Evolutionary conservation across 495 filamentous ascomycete genomes (phyloP), one percentile per base, ranked within the genome.

Genomic region (Sordaria brevicollis): DNA sequence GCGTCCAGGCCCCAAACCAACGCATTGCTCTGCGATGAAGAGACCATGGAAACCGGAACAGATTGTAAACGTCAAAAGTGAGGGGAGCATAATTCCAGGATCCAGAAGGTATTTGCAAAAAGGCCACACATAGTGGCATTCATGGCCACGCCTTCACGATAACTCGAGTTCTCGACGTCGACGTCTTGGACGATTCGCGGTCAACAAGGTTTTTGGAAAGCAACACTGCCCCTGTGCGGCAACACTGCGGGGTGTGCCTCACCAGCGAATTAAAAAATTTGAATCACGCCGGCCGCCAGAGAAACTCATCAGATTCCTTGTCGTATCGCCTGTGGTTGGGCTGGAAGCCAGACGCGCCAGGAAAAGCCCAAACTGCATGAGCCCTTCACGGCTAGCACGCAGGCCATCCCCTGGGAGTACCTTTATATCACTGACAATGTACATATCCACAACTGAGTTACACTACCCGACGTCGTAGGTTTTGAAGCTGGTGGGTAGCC

Each of bases 251-350:
- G 49, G 49, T 62, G 49, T 62, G 25, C 13, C 13, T 62, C 25
- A 62, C 25, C 49, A 31, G 49, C 49, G 49, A 62, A 62, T 62
- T 31, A 62, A 38, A 49, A 43, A 34, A 4, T 9, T 74, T 74
- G 72, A 74, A 62, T 72, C 72, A 71, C 68, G 67, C 69, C 19
- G 31, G 35, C 35, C 70, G 38, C 33, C 39, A 35, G 34, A 70
- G 49, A 62, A 62, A 31, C 25, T 8, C 68, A 43, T 31, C 34
- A 41, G 68, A 49, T 37, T 17, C 43, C 71, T 69, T 65, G 71
- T 71, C 65, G 69, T 57, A 72, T 70, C 19, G 10, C 41, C 25
- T 29, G 57, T 65, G 38, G 74, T 77, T 77, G 75, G 75, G 75
- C 74, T 76, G 75, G 66, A 72, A 72, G 41, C 65, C 33, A 62